Conservation (phyloP, 1,284 basidiomycete species). For the Rhodotorula glutinis region DNA sequence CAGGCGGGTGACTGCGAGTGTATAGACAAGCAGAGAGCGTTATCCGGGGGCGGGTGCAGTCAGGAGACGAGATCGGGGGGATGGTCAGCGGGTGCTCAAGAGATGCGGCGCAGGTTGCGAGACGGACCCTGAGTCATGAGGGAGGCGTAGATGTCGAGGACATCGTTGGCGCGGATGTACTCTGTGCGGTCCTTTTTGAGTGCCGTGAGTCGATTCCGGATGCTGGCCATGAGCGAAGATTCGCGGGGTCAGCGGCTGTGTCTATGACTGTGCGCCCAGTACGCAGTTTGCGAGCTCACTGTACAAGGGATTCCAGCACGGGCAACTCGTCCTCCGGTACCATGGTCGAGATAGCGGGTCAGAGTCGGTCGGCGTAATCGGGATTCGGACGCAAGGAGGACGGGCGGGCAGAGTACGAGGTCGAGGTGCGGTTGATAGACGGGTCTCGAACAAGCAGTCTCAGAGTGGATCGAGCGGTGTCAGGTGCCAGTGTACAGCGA, state of each 20-base stretch:
- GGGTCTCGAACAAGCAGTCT: too few species aligned
- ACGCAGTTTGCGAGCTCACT: slow-evolving; percentile 56
- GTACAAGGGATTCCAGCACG: slow-evolving; percentile 91
- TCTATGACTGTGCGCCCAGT: slow-evolving; percentile 17
- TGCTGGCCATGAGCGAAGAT: slow-evolving; percentile 57
- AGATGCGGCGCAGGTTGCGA: too few species aligned
- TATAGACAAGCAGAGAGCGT: too few species aligned
- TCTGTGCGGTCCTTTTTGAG: slow-evolving; percentile 57
- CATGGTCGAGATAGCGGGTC: slow-evolving; percentile 8
- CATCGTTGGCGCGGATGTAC: slow-evolving; percentile 64
- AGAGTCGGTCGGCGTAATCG: too few species aligned
- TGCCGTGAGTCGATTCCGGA: slow-evolving; percentile 70
- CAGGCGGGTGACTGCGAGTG: slow-evolving; percentile 60
- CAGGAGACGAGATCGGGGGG: too few species aligned
- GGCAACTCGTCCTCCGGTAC: slow-evolving; percentile 62
- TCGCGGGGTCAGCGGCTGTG: not conserved
- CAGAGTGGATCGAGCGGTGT: too few species aligned
- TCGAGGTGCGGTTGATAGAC: not conserved
- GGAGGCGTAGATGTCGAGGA: slow-evolving; percentile 86
- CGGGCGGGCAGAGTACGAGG: too few species aligned
- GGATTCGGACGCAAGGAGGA: too few species aligned
- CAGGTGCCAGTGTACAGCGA: too few species aligned
- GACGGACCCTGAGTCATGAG: slow-evolving; percentile 85
- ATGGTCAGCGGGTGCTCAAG: too few species aligned
- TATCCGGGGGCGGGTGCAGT: too few species aligned